These are phyloP conservation scores for Sanghuangporus weigelae DNA, from an alignment of 1,284 basidiomycete species.

Conservation along the genomic window DNA sequence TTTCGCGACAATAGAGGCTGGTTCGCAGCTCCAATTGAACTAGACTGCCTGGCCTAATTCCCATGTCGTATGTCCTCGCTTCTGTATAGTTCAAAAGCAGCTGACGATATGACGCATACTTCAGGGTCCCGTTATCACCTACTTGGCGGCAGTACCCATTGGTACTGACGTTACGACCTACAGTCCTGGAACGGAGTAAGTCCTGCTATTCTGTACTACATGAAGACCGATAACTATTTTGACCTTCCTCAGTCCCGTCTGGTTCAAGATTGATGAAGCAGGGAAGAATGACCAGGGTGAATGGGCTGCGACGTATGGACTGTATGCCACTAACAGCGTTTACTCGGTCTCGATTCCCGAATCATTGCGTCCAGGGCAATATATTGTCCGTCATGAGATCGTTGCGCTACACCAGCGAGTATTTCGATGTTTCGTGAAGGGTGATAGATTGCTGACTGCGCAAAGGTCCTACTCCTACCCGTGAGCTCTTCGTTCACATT, in stretches of 20 bases:
- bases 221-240: neutral
- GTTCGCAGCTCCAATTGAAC: constrained; percentile 36
- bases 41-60: constrained; percentile 46
- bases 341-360: constrained; percentile 43
- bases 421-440: neutral
- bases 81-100: neutral
- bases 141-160: constrained; percentile 40
- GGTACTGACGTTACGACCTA: constrained; percentile 37
- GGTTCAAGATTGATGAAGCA: constrained; percentile 43
- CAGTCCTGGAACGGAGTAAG: constrained; percentile 37
- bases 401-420: constrained; percentile 14
- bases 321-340: constrained; percentile 35
- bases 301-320: constrained; percentile 40
- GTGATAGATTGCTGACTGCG: neutral
- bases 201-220: neutral
- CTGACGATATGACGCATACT: neutral
- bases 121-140: constrained; percentile 42
- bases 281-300: constrained; percentile 40
- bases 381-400: constrained; percentile 46
- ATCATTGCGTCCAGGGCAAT: constrained; percentile 40
- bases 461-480: neutral
- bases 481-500: neutral
- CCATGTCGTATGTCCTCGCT: constrained; percentile 27
- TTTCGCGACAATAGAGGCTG: constrained; percentile 39
- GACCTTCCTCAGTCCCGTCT: constrained; percentile 32